Evolutionary conservation across 805 yeast species (phyloP).

Genomic region (Henningerozyma blattae): DNA sequence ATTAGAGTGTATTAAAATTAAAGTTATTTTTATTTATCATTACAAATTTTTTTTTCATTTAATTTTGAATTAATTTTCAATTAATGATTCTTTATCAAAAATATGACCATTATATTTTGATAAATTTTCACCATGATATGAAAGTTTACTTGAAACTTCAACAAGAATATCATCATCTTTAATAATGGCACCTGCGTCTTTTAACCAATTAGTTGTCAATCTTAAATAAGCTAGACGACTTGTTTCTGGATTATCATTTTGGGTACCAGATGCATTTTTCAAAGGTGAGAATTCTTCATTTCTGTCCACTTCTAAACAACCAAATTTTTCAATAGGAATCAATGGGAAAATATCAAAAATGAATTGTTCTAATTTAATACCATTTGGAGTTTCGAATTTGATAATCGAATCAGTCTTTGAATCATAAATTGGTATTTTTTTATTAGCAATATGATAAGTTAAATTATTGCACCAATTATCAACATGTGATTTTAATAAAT

Average conservation of each 20-base stretch:
- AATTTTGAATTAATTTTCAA: slow-evolving; percentile 13
- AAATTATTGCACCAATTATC: slow-evolving; percentile 60
- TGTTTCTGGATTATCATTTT: slow-evolving; percentile 74
- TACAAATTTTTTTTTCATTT: not conserved
- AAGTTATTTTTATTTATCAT: no score
- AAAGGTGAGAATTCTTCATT: slow-evolving; percentile 82
- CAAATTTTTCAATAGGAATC: slow-evolving; percentile 60
- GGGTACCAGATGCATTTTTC: slow-evolving; percentile 80
- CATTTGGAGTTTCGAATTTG: slow-evolving; percentile 72
- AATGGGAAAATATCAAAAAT: slow-evolving; percentile 91
- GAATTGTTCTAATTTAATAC: slow-evolving; percentile 90
- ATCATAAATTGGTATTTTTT: slow-evolving; percentile 64
- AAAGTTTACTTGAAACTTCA: slow-evolving; percentile 66
- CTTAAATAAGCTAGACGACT: slow-evolving; percentile 53
- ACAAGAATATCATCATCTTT: slow-evolving; percentile 35
- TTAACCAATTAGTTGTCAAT: slow-evolving; percentile 67
- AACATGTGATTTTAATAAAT: slow-evolving; percentile 46
- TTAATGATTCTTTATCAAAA: slow-evolving; percentile 18
- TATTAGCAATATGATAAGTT: slow-evolving; percentile 92
- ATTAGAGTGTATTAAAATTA: no score
- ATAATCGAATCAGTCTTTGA: slow-evolving; percentile 31
- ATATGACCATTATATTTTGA: slow-evolving; percentile 39
- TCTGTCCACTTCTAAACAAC: slow-evolving; percentile 85
- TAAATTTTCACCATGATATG: slow-evolving; percentile 68
- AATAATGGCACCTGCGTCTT: slow-evolving; percentile 54